A percentile compares a stretch with the other conserved stretches of the same genome.
phyloP scores from a whole-genome alignment of 306 rosid species.

The Lathyrus sativus region DNA sequence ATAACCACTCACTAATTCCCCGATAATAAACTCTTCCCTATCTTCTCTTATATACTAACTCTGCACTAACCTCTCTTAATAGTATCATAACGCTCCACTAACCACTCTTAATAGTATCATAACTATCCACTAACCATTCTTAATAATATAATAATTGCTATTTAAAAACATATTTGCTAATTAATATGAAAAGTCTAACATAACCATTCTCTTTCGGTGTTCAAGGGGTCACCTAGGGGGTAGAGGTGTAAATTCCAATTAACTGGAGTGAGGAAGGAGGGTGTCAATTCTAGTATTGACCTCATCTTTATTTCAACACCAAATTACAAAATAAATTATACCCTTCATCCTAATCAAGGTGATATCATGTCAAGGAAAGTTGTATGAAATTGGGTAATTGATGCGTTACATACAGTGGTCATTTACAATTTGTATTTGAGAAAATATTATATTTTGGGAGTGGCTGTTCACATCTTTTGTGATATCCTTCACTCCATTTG shows the following conservation, averaged over 20 bases:
- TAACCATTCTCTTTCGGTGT: neutral
- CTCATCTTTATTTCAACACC: neutral
- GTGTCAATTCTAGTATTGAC: constrained; percentile 16
- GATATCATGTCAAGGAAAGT: neutral
- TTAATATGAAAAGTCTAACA: no score
- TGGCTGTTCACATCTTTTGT: constrained; percentile 4
- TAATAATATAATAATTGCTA: no score
- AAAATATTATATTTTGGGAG: constrained; percentile 1
- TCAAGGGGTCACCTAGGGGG: constrained; percentile 2
- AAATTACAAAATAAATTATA: constrained; percentile 7
- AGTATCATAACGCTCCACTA: no score
- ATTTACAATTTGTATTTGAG: neutral
- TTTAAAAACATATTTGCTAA: no score
- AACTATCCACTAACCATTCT: no score
- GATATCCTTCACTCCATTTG: neutral
- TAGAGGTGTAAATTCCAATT: neutral
- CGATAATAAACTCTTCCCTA: no score
- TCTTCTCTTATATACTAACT: no score
- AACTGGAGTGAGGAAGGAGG: neutral
- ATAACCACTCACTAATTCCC: no score
- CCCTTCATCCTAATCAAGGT: constrained; percentile 10
- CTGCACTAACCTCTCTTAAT: no score
- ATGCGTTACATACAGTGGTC: neutral
- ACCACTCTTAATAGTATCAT: no score
- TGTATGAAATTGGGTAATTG: neutral